Evolutionary conservation across 805 yeast genomes (phyloP), one percentile per base, ranked within the genome.

Genomic region (Candida stauntonica): DNA sequence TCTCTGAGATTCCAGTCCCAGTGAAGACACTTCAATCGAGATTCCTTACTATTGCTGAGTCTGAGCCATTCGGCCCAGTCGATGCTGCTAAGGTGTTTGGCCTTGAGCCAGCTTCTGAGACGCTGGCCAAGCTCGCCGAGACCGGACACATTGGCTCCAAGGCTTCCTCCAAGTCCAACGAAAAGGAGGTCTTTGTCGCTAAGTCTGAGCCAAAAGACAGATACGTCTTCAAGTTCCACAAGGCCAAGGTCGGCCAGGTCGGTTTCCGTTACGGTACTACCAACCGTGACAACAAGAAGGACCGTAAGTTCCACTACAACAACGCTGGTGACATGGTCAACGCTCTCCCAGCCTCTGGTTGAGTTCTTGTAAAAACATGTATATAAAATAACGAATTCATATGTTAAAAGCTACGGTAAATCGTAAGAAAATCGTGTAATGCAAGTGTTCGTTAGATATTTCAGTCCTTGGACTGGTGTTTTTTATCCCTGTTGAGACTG

Each of bases 1-100:
- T 88, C 57, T 84, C 95, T n/a, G 96, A 91, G 68, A 86, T 89
- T 68, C 96, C 96, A 24, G 79, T 85, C 36, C 95, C 96, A 23
- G 74, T 78, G 48, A 86, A 82, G 63, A 84, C 95, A 3, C 68
- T 81, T 46, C 79, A 78, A 47, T 86, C 94, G 47, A 72, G 91
- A 48, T 89, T 89, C 68, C 64, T 86, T 57, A 83, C 95, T 11
- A 81, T 91, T 59, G 91, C 96, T 8, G 99, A 91, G 64, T 80
- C 88, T 19, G 95, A 88, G 66, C 95, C 96, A 8, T 89, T 91
- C 59, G 96, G 96, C 6, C 95, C 97, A 5, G 73, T 88, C 5
- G 98, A 93, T 57, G 97, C 99, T 12, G 96, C 99, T 35, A 68
- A 78, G 41, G 75, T 83, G 28, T 76, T 86, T 47, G 88, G 74